Evolutionary conservation across 352 stramenopile genomes (phyloP).

Genomic region (Globisporangium takayamanum): DNA sequence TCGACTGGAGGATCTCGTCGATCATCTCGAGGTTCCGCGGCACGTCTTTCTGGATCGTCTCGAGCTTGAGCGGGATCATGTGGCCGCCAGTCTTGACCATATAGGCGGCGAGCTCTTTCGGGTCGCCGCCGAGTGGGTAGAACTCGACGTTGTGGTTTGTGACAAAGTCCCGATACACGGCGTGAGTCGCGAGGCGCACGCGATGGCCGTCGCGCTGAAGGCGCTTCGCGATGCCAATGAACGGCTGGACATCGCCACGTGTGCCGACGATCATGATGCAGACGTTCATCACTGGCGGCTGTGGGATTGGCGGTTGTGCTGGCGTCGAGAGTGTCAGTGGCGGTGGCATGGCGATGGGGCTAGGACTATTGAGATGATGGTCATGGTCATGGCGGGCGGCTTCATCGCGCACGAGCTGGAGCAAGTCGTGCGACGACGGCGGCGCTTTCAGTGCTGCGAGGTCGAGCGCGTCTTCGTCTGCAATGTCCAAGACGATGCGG

Average conservation of each 20-base stretch:
- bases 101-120: conserved; percentile 78
- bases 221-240: conserved; percentile 78
- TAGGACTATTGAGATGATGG: background rate
- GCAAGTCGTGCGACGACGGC: conserved; percentile 4
- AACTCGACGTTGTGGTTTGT: conserved; percentile 66
- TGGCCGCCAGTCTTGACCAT: conserved; percentile 87
- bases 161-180: conserved; percentile 84
- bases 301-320: too few relatives aligned
- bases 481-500: conserved; percentile 9
- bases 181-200: conserved; percentile 89
- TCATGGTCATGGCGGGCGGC: background rate
- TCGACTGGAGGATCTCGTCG: conserved; percentile 81
- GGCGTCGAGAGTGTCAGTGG: too few relatives aligned
- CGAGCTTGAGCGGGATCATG: conserved; percentile 63
- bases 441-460: conserved; percentile 4
- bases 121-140: conserved; percentile 62
- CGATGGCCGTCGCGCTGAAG: conserved; percentile 83
- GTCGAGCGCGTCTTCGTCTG: conserved; percentile 11
- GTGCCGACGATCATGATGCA: conserved; percentile 91
- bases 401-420: conserved; percentile 4
- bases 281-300: conserved; percentile 42
- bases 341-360: too few relatives aligned
- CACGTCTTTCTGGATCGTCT: conserved; percentile 62
- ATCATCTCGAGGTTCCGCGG: conserved; percentile 88
- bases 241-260: conserved; percentile 84